A percentile compares a stretch with the other conserved stretches of the same genome.
These are phyloP conservation scores for Ogataea haglerorum DNA, from an alignment of 805 yeast genomes.

Conservation along the genomic window DNA sequence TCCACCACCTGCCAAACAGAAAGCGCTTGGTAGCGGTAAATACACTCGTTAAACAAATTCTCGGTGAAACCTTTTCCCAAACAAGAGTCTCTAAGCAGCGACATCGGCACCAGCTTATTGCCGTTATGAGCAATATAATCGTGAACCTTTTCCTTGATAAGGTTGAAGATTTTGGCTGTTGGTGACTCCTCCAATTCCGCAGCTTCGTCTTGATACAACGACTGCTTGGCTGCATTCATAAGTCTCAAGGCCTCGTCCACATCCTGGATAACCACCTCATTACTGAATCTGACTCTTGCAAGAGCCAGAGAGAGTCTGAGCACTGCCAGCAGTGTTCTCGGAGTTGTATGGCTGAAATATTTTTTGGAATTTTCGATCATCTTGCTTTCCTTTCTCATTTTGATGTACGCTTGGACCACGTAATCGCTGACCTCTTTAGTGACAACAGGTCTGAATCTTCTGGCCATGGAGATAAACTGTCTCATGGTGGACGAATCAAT, in stretches of 20 bases:
- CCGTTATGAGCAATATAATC: slow-evolving; percentile 28
- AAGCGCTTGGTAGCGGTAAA: slow-evolving; percentile 66
- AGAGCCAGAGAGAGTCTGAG: slow-evolving; percentile 91
- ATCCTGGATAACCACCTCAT: slow-evolving; percentile 68
- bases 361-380: slow-evolving; percentile 69
- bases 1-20: slow-evolving; percentile 76
- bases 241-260: slow-evolving; percentile 95
- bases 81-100: slow-evolving; percentile 56
- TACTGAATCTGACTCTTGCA: slow-evolving; percentile 82
- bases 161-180: slow-evolving; percentile 65
- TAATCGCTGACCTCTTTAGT: slow-evolving; percentile 81
- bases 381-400: slow-evolving; percentile 88
- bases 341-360: slow-evolving; percentile 89
- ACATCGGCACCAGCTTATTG: slow-evolving; percentile 38
- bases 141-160: slow-evolving; percentile 49
- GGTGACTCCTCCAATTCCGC: slow-evolving; percentile 58
- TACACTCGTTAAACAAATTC: slow-evolving; percentile 70
- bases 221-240: slow-evolving; percentile 80
- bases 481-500: slow-evolving; percentile 77
- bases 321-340: slow-evolving; percentile 89
- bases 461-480: slow-evolving; percentile 83
- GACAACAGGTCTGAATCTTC: slow-evolving; percentile 80
- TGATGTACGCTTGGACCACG: slow-evolving; percentile 81
- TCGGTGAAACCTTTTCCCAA: slow-evolving; percentile 82
- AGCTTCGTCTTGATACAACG: slow-evolving; percentile 57